These are phyloP conservation scores for Aspergillus incahuasiensis DNA, from an alignment of 495 filamentous ascomycete genomes.

Conservation along the genomic window DNA sequence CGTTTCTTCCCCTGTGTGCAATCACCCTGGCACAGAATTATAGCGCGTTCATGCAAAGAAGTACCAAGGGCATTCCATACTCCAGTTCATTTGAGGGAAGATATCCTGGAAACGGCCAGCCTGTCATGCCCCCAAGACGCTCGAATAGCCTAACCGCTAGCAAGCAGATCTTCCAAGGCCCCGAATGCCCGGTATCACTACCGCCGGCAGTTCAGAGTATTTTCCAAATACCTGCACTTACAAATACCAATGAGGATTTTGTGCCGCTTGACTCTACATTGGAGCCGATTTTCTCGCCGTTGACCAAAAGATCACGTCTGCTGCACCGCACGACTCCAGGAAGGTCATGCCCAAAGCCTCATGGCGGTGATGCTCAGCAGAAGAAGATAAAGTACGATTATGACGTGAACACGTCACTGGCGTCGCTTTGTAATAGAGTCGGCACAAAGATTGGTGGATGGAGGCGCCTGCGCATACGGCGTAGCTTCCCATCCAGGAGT, in stretches of 20 bases:
- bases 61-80: conserved; percentile 3
- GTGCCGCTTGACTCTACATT: conserved; percentile 22
- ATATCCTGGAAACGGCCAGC: conserved; percentile 25
- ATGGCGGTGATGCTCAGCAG: not conserved
- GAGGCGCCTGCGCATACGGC: not conserved
- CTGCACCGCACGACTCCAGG: conserved; percentile 2
- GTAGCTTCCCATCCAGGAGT: not conserved
- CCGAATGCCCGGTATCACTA: conserved; percentile 12
- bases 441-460: not conserved
- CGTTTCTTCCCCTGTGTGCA: conserved; percentile 31
- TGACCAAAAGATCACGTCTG: conserved; percentile 9
- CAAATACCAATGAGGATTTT: conserved; percentile 14
- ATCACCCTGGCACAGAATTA: conserved; percentile 30
- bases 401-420: not conserved
- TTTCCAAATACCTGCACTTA: conserved; percentile 9
- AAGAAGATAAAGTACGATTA: not conserved
- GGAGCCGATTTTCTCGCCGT: conserved; percentile 15
- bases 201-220: conserved; percentile 13
- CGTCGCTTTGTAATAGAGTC: not conserved
- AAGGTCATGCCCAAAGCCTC: conserved; percentile 8
- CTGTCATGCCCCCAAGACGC: conserved; percentile 25
- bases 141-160: conserved; percentile 23
- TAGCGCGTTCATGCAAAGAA: conserved; percentile 21
- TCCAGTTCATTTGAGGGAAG: not conserved
- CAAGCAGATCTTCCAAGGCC: conserved; percentile 17